Percentiles rank a stretch among this genome's conserved stretches.
These are phyloP conservation scores for Balansia obtecta DNA, from an alignment of 2,329 filamentous ascomycete species.

Conservation along the genomic window DNA sequence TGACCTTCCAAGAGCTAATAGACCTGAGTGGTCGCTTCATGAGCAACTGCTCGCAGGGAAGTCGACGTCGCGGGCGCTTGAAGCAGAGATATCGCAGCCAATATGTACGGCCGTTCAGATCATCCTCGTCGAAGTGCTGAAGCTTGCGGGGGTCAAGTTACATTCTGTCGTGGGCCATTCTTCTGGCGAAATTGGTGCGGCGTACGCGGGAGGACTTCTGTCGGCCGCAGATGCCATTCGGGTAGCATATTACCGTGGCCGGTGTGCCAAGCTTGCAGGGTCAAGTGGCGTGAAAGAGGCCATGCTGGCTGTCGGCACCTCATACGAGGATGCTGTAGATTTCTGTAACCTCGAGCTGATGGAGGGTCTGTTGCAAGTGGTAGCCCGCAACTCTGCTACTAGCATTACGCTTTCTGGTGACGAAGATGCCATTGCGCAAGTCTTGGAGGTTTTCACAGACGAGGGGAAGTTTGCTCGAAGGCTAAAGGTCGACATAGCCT, in stretches of 20 bases:
- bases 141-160: too few relatives aligned
- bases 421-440: constrained; percentile 13
- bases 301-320: constrained; percentile 14
- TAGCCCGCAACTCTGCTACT: constrained; percentile 12
- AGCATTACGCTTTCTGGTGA: constrained; percentile 21
- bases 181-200: too few relatives aligned
- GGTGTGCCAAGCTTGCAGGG: constrained; percentile 1
- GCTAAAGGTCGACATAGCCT: constrained; percentile 27
- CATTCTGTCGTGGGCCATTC: too few relatives aligned
- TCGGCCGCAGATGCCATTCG: constrained; percentile 4
- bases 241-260: constrained; percentile 6
- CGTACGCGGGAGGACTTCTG: too few relatives aligned
- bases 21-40: too few relatives aligned
- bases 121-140: too few relatives aligned
- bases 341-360: constrained; percentile 10
- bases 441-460: constrained; percentile 12
- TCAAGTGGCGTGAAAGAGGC: not conserved
- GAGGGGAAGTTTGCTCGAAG: constrained; percentile 16
- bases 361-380: constrained; percentile 13
- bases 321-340: constrained; percentile 1
- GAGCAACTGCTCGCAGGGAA: too few relatives aligned
- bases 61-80: too few relatives aligned
- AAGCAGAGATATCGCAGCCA: too few relatives aligned
- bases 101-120: too few relatives aligned
- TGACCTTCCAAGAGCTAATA: too few relatives aligned